Percentiles rank a stretch among this genome's conserved stretches.
Evolutionary conservation across 768 basidiomycete genomes (phyloP).

Genomic region (Pilatotrama ljubarskyi): DNA sequence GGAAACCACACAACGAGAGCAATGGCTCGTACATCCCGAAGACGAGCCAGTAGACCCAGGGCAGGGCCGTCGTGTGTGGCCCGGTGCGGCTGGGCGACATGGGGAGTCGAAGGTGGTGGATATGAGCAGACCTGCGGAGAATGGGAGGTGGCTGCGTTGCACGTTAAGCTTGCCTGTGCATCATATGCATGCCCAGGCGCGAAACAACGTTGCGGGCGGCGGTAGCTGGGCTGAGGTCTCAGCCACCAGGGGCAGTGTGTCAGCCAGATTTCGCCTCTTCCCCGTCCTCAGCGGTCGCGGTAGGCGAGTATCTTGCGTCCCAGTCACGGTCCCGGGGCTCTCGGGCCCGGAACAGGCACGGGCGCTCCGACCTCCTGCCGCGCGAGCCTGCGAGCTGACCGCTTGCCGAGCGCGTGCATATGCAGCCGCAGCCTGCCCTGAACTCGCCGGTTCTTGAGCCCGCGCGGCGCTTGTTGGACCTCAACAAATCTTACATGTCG

Average conservation of each 20-base stretch:
- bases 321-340: not conserved
- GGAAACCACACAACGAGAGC: conserved; percentile 60
- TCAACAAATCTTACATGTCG: conserved; percentile 52
- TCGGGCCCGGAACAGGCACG: conserved; percentile 8
- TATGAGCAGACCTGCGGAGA: not conserved
- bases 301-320: not conserved
- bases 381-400: not conserved
- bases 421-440: conserved; percentile 28
- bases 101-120: conserved; percentile 3
- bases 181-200: not conserved
- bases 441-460: conserved; percentile 21
- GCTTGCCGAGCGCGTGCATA: not conserved
- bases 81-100: conserved; percentile 34
- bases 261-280: conserved; percentile 5
- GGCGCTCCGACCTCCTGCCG: not conserved
- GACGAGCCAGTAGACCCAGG: conserved; percentile 69
- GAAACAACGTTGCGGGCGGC: conserved; percentile 9
- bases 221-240: conserved; percentile 7
- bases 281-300: not conserved
- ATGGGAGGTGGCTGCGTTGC: not conserved
- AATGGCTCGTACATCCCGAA: conserved; percentile 78
- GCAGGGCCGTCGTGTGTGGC: conserved; percentile 60
- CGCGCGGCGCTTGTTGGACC: conserved; percentile 9
- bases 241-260: conserved; percentile 11
- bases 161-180: not conserved